phyloP scores from a whole-genome alignment of 306 rosid genomes.

The Amphicarpaea edgeworthii region DNA sequence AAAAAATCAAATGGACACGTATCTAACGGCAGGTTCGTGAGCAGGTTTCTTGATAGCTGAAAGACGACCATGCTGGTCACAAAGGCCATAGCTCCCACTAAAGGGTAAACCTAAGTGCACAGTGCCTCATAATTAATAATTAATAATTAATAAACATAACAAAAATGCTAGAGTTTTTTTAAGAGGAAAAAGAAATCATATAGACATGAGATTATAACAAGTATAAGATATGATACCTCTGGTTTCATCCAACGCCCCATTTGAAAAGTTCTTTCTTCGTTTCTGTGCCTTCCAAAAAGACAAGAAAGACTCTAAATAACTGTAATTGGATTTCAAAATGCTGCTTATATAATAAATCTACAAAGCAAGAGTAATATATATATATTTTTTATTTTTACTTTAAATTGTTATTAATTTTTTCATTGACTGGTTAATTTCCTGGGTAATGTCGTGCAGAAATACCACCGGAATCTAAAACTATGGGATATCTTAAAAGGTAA shows the following conservation, averaged over 20 bases:
- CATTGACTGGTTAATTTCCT: too few relatives aligned
- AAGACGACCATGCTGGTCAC: slow-evolving; percentile 53
- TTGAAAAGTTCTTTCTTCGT: slow-evolving; percentile 13
- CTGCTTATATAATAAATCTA: too few relatives aligned
- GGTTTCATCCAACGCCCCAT: slow-evolving; percentile 74
- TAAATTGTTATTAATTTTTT: too few relatives aligned
- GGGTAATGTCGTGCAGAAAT: too few relatives aligned
- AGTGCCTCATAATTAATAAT: background rate
- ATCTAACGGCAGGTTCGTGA: slow-evolving; percentile 66
- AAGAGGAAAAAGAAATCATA: background rate
- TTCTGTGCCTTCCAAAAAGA: background rate
- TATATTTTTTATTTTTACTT: background rate
- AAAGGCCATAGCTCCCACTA: slow-evolving; percentile 67
- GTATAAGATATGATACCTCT: slow-evolving; percentile 52
- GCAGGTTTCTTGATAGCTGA: slow-evolving; percentile 59
- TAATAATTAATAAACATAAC: too few relatives aligned
- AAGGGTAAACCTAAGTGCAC: slow-evolving; percentile 58
- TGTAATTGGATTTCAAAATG: background rate
- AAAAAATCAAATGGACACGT: too few relatives aligned
- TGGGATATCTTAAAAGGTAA: background rate
- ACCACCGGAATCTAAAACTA: background rate
- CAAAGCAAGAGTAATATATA: too few relatives aligned
- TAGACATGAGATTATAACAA: background rate
- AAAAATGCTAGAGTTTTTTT: background rate
- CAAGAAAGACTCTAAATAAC: background rate